Percentiles rank a stretch among this genome's conserved stretches.
These are phyloP conservation scores for Mycena crocata DNA, from an alignment of 768 basidiomycete genomes.

Conservation along the genomic window DNA sequence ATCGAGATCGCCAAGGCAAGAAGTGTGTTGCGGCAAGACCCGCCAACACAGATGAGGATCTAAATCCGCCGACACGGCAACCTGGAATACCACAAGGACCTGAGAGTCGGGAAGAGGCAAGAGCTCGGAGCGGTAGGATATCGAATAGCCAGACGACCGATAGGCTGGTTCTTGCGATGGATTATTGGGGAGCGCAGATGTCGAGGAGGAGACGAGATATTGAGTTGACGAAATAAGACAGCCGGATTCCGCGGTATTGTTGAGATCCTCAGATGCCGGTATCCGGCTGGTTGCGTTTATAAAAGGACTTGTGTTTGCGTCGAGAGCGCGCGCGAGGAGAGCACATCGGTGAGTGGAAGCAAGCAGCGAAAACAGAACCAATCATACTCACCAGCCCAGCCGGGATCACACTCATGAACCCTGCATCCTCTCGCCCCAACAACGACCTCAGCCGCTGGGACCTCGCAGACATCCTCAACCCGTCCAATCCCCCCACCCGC, in stretches of 20 bases:
- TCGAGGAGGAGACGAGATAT: constrained; percentile 41
- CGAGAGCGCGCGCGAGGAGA: not conserved
- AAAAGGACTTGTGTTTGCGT: constrained; percentile 7
- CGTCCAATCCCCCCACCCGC: constrained; percentile 41
- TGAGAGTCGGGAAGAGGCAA: constrained; percentile 43
- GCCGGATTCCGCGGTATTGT: constrained; percentile 28
- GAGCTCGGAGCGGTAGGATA: constrained; percentile 59
- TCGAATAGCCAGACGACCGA: constrained; percentile 54
- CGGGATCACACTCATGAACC: constrained; percentile 11
- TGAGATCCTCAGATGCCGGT: constrained; percentile 24
- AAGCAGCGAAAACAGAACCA: too few species aligned
- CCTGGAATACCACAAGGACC: constrained; percentile 51
- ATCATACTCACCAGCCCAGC: too few species aligned
- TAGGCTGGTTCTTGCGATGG: constrained; percentile 46
- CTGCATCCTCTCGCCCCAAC: constrained; percentile 15
- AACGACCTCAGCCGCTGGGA: constrained; percentile 45
- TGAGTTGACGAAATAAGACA: not conserved
- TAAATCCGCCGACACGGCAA: constrained; percentile 61
- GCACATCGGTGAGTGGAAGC: too few species aligned
- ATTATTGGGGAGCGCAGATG: constrained; percentile 38
- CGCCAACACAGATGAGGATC: constrained; percentile 49
- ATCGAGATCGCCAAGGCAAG: constrained; percentile 8
- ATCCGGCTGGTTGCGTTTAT: constrained; percentile 10
- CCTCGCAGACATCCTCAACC: constrained; percentile 60
- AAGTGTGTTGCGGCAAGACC: constrained; percentile 10